A percentile compares a stretch with the other conserved stretches of the same genome.
These are phyloP conservation scores for Hysterangium stoloniferum DNA, from an alignment of 768 basidiomycete species.

Conservation along the genomic window DNA sequence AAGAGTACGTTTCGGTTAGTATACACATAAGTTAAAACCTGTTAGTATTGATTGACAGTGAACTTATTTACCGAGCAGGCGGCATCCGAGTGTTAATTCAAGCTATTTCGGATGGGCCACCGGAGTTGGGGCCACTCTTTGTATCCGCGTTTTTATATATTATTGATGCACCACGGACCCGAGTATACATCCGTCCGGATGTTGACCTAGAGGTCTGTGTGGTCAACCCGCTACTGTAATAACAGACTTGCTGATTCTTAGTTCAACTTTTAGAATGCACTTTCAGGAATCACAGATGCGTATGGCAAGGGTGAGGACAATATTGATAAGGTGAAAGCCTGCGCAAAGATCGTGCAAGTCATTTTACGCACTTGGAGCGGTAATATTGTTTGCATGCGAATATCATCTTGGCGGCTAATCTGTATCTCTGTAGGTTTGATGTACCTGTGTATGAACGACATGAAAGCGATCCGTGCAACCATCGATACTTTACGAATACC, in stretches of 20 bases:
- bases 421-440: constrained; percentile 54
- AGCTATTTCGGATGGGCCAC: constrained; percentile 82
- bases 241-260: not conserved
- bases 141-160: constrained; percentile 76
- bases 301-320: constrained; percentile 79
- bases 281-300: constrained; percentile 87
- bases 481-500: constrained; percentile 85
- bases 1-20: not conserved
- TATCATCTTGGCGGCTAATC: not conserved
- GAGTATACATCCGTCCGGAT: constrained; percentile 70
- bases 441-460: constrained; percentile 89
- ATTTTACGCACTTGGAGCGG: constrained; percentile 94
- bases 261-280: constrained; percentile 51
- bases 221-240: not conserved
- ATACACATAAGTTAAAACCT: not conserved
- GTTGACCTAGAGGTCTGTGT: constrained; percentile 77
- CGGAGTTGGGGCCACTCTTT: constrained; percentile 71
- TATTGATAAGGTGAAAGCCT: constrained; percentile 70
- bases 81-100: constrained; percentile 83
- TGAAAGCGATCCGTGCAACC: constrained; percentile 76
- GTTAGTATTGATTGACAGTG: constrained; percentile 81
- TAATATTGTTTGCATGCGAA: constrained; percentile 30
- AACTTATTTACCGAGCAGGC: constrained; percentile 70
- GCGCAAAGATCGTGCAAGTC: constrained; percentile 67
- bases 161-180: constrained; percentile 76